Conservation (phyloP, 2,329 filamentous ascomycete genomes). For the Penicillium paneum region DNA sequence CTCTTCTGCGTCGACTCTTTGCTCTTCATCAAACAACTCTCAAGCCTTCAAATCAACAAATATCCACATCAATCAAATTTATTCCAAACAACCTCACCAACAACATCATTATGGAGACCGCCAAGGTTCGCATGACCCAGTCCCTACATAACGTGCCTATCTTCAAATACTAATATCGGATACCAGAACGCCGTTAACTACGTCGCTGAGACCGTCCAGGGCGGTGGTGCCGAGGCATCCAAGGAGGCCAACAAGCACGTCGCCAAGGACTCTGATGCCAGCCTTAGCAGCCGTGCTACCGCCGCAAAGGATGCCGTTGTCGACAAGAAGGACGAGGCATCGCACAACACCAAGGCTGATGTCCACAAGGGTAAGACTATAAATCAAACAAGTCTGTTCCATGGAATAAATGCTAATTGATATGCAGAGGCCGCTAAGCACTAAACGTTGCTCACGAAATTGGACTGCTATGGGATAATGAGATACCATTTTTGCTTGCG, state of each 20-base stretch:
- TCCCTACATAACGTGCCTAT: not conserved
- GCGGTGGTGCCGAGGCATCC: slow-evolving; percentile 53
- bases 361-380: slow-evolving; percentile 5
- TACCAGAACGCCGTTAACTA: slow-evolving; percentile 60
- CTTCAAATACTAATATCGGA: not conserved
- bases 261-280: slow-evolving; percentile 59
- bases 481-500: not conserved
- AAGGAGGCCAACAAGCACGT: slow-evolving; percentile 68
- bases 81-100: not conserved
- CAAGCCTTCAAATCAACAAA: not conserved
- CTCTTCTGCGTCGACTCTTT: not conserved
- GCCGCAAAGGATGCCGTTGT: slow-evolving; percentile 51
- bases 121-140: not conserved
- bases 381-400: too few species aligned
- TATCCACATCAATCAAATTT: not conserved
- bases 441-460: not conserved
- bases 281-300: slow-evolving; percentile 51
- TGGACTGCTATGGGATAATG: not conserved
- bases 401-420: not conserved
- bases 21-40: not conserved
- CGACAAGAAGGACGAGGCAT: slow-evolving; percentile 53
- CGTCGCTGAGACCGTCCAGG: slow-evolving; percentile 62
- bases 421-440: slow-evolving; percentile 6
- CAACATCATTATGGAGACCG: slow-evolving; percentile 8
- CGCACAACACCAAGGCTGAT: slow-evolving; percentile 42